phyloP scores from a whole-genome alignment of 805 yeast species.

The Blastobotrys chiropterorum region DNA sequence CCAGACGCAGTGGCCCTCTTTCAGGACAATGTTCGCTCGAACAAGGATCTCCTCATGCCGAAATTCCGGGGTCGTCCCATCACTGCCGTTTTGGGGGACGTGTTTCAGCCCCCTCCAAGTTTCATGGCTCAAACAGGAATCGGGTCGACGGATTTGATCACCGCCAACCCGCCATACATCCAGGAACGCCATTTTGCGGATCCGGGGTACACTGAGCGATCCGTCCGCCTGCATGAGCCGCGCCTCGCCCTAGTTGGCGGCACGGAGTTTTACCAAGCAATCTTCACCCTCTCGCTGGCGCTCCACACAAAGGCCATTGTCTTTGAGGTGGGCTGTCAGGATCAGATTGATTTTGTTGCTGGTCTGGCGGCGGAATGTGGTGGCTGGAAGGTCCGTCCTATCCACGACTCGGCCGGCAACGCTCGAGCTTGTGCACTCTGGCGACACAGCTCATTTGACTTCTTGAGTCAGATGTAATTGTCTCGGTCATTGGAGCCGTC shows the following conservation, averaged over 20 bases:
- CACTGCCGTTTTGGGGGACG: conserved; percentile 2
- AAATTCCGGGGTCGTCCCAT: neutral
- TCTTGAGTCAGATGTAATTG: conserved; percentile 4
- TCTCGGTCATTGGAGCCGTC: too few relatives aligned
- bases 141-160: conserved; percentile 43
- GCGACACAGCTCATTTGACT: conserved; percentile 12
- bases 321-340: conserved; percentile 65
- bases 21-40: conserved; percentile 13
- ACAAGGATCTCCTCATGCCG: conserved; percentile 2
- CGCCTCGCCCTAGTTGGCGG: conserved; percentile 72
- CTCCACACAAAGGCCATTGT: conserved; percentile 51
- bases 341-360: conserved; percentile 47
- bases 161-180: conserved; percentile 92
- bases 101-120: neutral
- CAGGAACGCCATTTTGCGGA: conserved; percentile 38
- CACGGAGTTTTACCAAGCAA: conserved; percentile 57
- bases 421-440: conserved; percentile 18
- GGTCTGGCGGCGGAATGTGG: conserved; percentile 17
- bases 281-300: conserved; percentile 42
- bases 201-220: conserved; percentile 38
- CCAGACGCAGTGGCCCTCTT: neutral
- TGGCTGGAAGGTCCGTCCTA: conserved; percentile 44
- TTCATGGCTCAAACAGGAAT: neutral
- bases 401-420: conserved; percentile 42
- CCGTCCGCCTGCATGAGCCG: conserved; percentile 76